Evolutionary conservation across 2,329 filamentous ascomycete genomes (phyloP).

Genomic region (Aphanoascus verrucosus): DNA sequence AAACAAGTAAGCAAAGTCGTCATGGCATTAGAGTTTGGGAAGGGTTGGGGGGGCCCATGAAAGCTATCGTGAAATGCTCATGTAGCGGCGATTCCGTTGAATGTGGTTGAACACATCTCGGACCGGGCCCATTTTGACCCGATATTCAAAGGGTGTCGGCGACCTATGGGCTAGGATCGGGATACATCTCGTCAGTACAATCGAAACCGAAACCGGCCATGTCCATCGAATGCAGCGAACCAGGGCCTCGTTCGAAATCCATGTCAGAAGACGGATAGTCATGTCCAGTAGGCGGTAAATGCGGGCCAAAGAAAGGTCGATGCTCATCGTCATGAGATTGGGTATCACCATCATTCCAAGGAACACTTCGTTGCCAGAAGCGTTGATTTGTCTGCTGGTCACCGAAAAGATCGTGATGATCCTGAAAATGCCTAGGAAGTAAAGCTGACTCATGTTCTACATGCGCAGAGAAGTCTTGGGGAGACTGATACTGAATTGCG

Average conservation of each 20-base stretch:
- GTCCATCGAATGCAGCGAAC: conserved; percentile 36
- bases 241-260: conserved; percentile 33
- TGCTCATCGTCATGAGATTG: conserved; percentile 35
- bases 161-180: conserved; percentile 30
- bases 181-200: conserved; percentile 30
- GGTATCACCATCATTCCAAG: conserved; percentile 33
- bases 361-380: conserved; percentile 34
- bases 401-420: conserved; percentile 37
- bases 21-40: not conserved
- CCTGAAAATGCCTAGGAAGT: conserved; percentile 23
- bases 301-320: conserved; percentile 36
- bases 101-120: conserved; percentile 12
- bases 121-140: not conserved
- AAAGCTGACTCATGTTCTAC: conserved; percentile 22
- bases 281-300: conserved; percentile 32
- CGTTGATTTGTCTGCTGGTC: conserved; percentile 37
- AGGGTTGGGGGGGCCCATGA: not conserved
- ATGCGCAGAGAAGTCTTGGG: conserved; percentile 32
- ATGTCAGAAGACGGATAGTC: conserved; percentile 37
- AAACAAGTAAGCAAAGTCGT: conserved; percentile 6
- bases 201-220: conserved; percentile 38
- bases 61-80: not conserved
- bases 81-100: conserved; percentile 3
- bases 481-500: conserved; percentile 34
- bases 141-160: not conserved